Evolutionary conservation across 345 rosid genomes (phyloP).

Genomic region (Durio zibethinus): DNA sequence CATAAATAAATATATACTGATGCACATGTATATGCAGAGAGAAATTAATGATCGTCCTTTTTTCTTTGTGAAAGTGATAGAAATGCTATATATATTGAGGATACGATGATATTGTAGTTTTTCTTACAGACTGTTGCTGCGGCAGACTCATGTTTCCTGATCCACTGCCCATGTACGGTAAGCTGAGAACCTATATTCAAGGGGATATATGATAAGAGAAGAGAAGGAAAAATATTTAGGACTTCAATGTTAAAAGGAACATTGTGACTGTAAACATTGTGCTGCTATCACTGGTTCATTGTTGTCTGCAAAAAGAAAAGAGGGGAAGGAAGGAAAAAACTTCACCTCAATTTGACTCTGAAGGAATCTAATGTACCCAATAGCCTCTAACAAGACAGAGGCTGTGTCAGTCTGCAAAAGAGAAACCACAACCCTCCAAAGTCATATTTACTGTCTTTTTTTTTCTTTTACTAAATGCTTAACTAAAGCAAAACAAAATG

Average conservation of each 20-base stretch:
- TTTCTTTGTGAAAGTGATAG: conserved; percentile 5
- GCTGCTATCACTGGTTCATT: conserved; percentile 18
- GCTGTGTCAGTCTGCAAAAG: conserved; percentile 99
- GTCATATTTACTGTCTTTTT: conserved; percentile 22
- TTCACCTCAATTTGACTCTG: conserved; percentile 96
- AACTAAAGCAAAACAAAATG: neutral
- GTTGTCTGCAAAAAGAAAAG: conserved; percentile 30
- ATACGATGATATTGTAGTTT: neutral
- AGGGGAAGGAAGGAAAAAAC: conserved; percentile 21
- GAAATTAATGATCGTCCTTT: neutral
- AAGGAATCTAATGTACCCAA: conserved; percentile 99
- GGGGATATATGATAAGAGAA: neutral
- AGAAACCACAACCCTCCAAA: conserved; percentile 38
- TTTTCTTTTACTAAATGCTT: neutral
- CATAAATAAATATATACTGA: neutral
- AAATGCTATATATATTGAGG: neutral
- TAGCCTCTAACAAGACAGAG: conserved; percentile 95
- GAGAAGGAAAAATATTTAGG: conserved; percentile 12
- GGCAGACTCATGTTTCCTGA: conserved; percentile 59
- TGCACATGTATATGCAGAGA: conserved; percentile 10
- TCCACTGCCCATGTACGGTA: conserved; percentile 85
- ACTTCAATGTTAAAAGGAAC: conserved; percentile 16
- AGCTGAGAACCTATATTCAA: conserved; percentile 77
- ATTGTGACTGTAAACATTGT: conserved; percentile 11
- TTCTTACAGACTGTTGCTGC: conserved; percentile 66